phyloP scores from a whole-genome alignment of 495 filamentous ascomycete species.

The Delitschia confertaspora region DNA sequence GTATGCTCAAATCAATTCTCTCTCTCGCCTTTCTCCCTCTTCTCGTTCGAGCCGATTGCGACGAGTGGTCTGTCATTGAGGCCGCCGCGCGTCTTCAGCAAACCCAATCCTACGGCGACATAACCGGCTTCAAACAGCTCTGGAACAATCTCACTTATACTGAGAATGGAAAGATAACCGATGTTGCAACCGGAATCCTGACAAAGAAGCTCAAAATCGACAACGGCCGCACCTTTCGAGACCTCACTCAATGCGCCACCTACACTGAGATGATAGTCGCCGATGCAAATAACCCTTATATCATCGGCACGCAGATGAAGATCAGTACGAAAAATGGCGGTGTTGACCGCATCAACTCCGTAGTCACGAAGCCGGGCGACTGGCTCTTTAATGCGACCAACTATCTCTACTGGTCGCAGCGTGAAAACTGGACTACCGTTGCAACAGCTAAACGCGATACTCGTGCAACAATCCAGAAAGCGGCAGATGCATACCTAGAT shows the following conservation, averaged over 20 bases:
- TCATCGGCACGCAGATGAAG: conserved; percentile 44
- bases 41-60: too few relatives aligned
- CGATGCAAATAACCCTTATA: conserved; percentile 38
- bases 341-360: conserved; percentile 34
- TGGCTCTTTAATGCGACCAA: conserved; percentile 46
- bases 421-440: conserved; percentile 41
- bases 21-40: too few relatives aligned
- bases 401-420: conserved; percentile 37
- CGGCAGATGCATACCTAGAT: conserved; percentile 43
- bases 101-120: conserved; percentile 12
- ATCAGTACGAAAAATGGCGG: conserved; percentile 33
- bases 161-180: conserved; percentile 31
- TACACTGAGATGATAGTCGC: conserved; percentile 46
- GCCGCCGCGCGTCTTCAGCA: too few relatives aligned
- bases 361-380: conserved; percentile 41
- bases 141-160: conserved; percentile 30
- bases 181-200: conserved; percentile 35
- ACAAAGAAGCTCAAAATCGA: conserved; percentile 37
- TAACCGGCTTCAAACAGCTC: conserved; percentile 8
- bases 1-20: too few relatives aligned
- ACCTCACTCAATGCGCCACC: conserved; percentile 44
- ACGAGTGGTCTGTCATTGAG: too few relatives aligned
- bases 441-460: conserved; percentile 39
- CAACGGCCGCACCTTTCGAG: conserved; percentile 41
- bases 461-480: conserved; percentile 41